These are phyloP conservation scores for Kwoniella shivajii DNA, from an alignment of 1,284 basidiomycete species.

Conservation along the genomic window DNA sequence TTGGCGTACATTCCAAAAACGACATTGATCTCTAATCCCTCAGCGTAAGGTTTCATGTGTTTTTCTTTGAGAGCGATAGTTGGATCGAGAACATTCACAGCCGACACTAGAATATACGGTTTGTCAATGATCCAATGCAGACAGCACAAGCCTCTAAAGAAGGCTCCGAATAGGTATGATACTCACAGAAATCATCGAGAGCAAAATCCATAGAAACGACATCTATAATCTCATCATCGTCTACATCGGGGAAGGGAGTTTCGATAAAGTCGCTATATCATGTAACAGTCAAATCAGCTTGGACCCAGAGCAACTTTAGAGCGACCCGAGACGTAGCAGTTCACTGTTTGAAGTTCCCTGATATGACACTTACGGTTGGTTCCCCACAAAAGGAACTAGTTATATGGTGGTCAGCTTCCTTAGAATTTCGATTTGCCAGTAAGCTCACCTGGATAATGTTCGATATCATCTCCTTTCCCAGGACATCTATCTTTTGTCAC, in stretches of 20 bases:
- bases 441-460: slow-evolving; percentile 49
- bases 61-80: slow-evolving; percentile 24
- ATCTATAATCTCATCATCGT: slow-evolving; percentile 42
- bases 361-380: slow-evolving; percentile 31
- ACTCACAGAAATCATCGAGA: slow-evolving; percentile 51
- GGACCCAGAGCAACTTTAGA: too few relatives aligned
- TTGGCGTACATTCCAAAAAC: slow-evolving; percentile 50
- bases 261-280: slow-evolving; percentile 41
- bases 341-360: too few relatives aligned
- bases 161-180: not conserved
- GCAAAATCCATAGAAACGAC: slow-evolving; percentile 53
- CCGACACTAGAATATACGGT: slow-evolving; percentile 31
- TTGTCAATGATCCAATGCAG: not conserved
- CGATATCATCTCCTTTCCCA: slow-evolving; percentile 50
- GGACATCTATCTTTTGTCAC: slow-evolving; percentile 50
- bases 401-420: not conserved
- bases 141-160: not conserved
- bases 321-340: too few relatives aligned
- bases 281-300: not conserved
- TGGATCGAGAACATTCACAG: slow-evolving; percentile 45
- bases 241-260: slow-evolving; percentile 42
- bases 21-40: slow-evolving; percentile 39
- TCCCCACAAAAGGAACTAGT: slow-evolving; percentile 17
- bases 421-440: not conserved
- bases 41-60: slow-evolving; percentile 47